Evolutionary conservation across 2,329 filamentous ascomycete genomes (phyloP), one percentile per base, ranked within the genome.

Genomic region (Fusarium clavum): DNA sequence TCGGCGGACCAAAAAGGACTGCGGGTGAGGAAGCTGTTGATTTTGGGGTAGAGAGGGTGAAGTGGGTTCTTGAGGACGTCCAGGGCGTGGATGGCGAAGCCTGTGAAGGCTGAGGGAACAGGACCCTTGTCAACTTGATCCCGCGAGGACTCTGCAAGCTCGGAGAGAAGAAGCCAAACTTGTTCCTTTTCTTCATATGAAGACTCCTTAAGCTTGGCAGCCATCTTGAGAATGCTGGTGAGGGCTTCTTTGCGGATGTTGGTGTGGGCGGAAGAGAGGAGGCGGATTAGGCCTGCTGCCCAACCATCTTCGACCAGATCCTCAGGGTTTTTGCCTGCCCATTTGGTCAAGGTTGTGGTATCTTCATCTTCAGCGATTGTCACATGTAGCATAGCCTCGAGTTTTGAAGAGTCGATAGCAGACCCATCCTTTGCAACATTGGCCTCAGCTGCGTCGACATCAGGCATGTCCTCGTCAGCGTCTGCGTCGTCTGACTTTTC

Each of bases 21-120:
- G 54, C 90, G 90, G 24, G 93, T 93, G 38, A 98, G 87, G 78
- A 94, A 98, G 8, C 86, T 84, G 82, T 97, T 97, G 80, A 96
- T 83, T 77, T 97, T 97, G 61, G 90, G 88, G 78, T 97, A 98
- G 40, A 98, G 87, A 64, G 88, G 88, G 76, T 97, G 93, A 18
- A 94, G 85, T 1, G 95, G 95, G 66, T 93, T 90, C 24, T 85
- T 87, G 47, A 97, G 81, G 18, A 97, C 88, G 3, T 86, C 82
- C 10, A 97, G 84, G 2, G 90, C 89, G 69, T 89, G 88, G 48
- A 87, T 85, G 10, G 93, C 91, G 73, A 97, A 96, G 13, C 91
- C 88, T n/a, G 90, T 87, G 8, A 93, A 89, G 14, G 93, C 85
- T 64, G 91, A 93, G 0, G 94, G 91, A 6, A 97, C 83, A 2